Conservation (phyloP, 169 alveolate species). For the Plasmodium billcollinsi region DNA sequence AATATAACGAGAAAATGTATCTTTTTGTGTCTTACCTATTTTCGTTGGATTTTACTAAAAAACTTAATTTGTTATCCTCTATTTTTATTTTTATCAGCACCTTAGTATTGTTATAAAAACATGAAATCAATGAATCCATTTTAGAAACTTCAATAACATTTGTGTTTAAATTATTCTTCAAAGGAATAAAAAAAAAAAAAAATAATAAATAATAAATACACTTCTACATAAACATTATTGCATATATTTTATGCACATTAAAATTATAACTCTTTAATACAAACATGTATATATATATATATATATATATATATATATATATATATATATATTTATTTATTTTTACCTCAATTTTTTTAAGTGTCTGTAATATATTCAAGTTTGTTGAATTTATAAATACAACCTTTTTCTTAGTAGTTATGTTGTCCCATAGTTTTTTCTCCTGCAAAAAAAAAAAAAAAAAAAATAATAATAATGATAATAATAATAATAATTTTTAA, state of each 20-base stretch:
- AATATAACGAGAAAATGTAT: not conserved
- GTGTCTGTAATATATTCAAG: constrained; percentile 64
- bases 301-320: not conserved
- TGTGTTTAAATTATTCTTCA: constrained; percentile 41
- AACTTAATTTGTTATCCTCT: constrained; percentile 69
- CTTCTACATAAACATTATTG: not conserved
- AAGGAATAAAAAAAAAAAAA: constrained; percentile 17
- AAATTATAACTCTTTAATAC: too few relatives aligned
- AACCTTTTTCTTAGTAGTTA: constrained; percentile 47
- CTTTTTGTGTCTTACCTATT: constrained; percentile 35
- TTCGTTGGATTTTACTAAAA: constrained; percentile 70
- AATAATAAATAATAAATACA: not conserved
- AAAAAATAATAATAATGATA: not conserved
- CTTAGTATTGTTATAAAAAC: constrained; percentile 44
- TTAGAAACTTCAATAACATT: constrained; percentile 60
- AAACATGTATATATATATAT: too few relatives aligned
- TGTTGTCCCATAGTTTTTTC: constrained; percentile 41
- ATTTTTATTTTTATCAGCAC: constrained; percentile 60
- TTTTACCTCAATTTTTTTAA: constrained; percentile 59
- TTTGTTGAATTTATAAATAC: constrained; percentile 40
- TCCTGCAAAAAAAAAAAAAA: constrained; percentile 33
- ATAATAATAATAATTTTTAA: too few relatives aligned
- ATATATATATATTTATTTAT: too few relatives aligned
- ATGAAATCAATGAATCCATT: constrained; percentile 58
- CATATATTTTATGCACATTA: too few relatives aligned